These are phyloP conservation scores for Salix purpurea DNA, from an alignment of 345 rosid genomes.

Conservation along the genomic window DNA sequence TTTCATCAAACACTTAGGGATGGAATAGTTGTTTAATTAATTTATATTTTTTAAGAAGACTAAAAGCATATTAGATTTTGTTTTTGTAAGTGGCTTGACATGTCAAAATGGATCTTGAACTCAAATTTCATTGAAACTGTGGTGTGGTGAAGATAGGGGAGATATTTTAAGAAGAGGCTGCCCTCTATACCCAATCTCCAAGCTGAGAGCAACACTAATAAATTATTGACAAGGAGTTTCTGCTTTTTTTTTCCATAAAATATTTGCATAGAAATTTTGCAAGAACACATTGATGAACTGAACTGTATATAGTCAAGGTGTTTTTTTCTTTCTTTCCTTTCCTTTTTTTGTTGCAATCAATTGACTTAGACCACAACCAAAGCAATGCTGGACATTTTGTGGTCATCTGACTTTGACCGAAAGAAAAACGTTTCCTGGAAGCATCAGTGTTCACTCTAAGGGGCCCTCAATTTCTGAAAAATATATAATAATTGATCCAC, in stretches of 20 bases:
- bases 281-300: not conserved
- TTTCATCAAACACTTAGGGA: no score
- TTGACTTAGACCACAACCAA: constrained; percentile 3
- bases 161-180: not conserved
- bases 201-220: not conserved
- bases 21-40: no score
- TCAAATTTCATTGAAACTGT: not conserved
- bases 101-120: not conserved
- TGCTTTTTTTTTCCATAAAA: not conserved
- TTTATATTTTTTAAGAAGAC: no score
- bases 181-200: not conserved
- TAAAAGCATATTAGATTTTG: no score
- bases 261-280: not conserved
- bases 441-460: not conserved
- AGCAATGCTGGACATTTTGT: not conserved
- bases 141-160: not conserved
- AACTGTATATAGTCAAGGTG: constrained; percentile 5
- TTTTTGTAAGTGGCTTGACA: not conserved
- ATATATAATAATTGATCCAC: not conserved
- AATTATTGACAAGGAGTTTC: not conserved
- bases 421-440: not conserved
- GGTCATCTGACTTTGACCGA: constrained; percentile 5
- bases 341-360: not conserved
- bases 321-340: not conserved
- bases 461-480: not conserved